Evolutionary conservation across 495 filamentous ascomycete species (phyloP), one percentile per base, ranked within the genome.

Genomic region (Xylaria telfairii): DNA sequence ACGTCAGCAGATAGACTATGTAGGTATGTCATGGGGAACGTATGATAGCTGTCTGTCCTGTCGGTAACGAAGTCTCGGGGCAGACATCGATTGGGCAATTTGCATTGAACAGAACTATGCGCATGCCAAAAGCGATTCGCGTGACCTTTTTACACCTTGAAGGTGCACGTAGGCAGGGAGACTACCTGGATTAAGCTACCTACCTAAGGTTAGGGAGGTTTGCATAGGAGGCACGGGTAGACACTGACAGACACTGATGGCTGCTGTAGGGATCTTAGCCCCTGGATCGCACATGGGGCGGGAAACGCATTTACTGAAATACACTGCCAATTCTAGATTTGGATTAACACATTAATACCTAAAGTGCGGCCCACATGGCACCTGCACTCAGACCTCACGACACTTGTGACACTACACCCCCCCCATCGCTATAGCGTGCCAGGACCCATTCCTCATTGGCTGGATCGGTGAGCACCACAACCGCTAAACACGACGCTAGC

Each of bases 21-120:
- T 59, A 37, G 9, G 61, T 41, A 59, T 61, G 69, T 73, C 28
- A 47, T 69, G 39, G 67, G 62, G 67, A 69, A 56, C 66, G 41
- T 68, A 65, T 65, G 28, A 65, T 49, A 32, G n/a, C 24, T 42
- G 46, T 34, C 32, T 17, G 54, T 54, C 4, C 15, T 42, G 21
- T 41, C 21, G 47, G 47, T 15, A 34, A 53, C 21, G 10, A 24
- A 39, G 47, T 7, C 12, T 4, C 54, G 10, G 9, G 30, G 1
- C 9, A 65, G 28, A 39, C 10, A 51, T 51, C 1, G 8, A 51
- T 51, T 4, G 8, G 56, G 6, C 15, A 21, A 59, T 59, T 59
- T 30, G 26, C 51, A 28, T 30, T 54, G 12, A 2, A 26, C n/a
- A 13, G 24, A 53, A 9, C 2, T 5, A 28, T 28, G 51, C 15